Evolutionary conservation across 2,329 filamentous ascomycete species (phyloP).

Genomic region (Cordyceps cateniannulata): DNA sequence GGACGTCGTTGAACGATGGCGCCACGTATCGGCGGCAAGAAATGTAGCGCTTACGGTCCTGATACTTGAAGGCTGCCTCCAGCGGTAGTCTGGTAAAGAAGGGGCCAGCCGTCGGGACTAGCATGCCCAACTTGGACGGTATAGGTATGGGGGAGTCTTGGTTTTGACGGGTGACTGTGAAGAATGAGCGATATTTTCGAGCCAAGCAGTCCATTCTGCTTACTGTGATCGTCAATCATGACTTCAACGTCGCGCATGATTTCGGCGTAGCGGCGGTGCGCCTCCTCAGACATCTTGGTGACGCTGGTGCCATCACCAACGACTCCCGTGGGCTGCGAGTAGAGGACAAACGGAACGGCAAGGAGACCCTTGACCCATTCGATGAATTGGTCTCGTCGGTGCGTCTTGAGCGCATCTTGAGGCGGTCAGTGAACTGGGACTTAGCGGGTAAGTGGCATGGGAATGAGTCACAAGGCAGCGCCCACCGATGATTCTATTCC

Average conservation of each 20-base stretch:
- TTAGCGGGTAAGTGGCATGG: no score
- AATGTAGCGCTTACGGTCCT: constrained; percentile 80
- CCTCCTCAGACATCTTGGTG: constrained; percentile 67
- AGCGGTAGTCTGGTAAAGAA: constrained; percentile 89
- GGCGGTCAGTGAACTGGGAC: not conserved
- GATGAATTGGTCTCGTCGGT: constrained; percentile 85
- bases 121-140: constrained; percentile 83
- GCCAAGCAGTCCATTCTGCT: constrained; percentile 14
- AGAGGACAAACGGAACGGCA: constrained; percentile 91
- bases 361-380: constrained; percentile 96
- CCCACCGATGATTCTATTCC: not conserved
- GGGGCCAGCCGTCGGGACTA: constrained; percentile 84
- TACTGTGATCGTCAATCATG: constrained; percentile 88
- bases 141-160: constrained; percentile 58
- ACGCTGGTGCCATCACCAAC: constrained; percentile 65
- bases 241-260: constrained; percentile 91
- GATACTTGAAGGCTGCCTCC: constrained; percentile 84
- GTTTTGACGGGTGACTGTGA: constrained; percentile 62
- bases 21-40: constrained; percentile 88
- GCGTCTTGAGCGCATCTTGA: constrained; percentile 65
- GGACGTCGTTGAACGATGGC: constrained; percentile 94
- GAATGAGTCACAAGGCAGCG: not conserved
- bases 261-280: constrained; percentile 84
- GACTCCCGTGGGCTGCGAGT: constrained; percentile 86
- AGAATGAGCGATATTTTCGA: not conserved